Base-by-base conservation (phyloP, 305 asterid species). In the Rubia peregrina region DNA sequence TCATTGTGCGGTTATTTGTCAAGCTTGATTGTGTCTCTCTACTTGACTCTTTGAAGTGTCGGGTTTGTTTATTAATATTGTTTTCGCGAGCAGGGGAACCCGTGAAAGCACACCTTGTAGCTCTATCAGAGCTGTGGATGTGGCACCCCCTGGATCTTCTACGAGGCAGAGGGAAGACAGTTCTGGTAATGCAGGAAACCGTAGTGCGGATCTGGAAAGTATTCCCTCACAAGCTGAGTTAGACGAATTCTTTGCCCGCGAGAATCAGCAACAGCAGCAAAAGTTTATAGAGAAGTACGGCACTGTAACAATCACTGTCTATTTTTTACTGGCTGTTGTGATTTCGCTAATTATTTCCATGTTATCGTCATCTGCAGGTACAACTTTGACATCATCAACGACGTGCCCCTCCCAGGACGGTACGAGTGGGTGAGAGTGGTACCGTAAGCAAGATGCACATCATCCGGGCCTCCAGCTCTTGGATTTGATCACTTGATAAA, bases 61-160 rank as follows among this genome's bases (percentile, higher is more conserved):
- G 46, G 60, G 36, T 19, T 49, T 62, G 61, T n/a, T 51, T 55
- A 60, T 64, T 33, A 60, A 41, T 53, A 11, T 8, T 48, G 9
- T 26, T 59, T 38, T 72, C 65, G 69, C 49, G 75, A 41, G 81
- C 86, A 86, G 92, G 83, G 73, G 85, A 76, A 83, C 91, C 55
- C 80, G 96, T 65, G 96, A 89, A 79, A 89, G 85, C 80, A 90
- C 92, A 11, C 96, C 92, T 40, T 83, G 87, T 68, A 83, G 89
- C 81, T 72, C 74, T 73, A 84, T 80, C 44, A 80, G 82, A 75
- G 78, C 78, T 9, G 84, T 74, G 22, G 86, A 82, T 71, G 67
- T 79, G 73, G 68, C 81, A 0, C 70, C 88, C 19, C 90, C 89
- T 26, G 85, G 89, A 70, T 87, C 92, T 55, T 81, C 87, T 44